phyloP scores from a whole-genome alignment of 2,329 filamentous ascomycete species.

The Phyllosticta citrichinensis region DNA sequence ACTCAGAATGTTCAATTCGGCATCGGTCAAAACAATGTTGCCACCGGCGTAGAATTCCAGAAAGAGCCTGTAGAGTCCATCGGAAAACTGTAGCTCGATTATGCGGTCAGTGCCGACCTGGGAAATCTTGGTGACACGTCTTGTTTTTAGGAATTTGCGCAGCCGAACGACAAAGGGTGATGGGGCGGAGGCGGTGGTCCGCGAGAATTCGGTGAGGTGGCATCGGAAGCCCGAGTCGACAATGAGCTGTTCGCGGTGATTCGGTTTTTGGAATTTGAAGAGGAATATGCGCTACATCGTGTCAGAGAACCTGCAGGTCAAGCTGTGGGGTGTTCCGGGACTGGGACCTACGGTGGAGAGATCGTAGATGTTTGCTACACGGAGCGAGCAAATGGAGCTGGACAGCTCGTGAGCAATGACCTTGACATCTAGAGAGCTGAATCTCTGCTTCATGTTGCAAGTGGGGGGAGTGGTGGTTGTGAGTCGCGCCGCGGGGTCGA shows the following conservation, averaged over 20 bases:
- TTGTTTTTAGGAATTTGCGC: constrained; percentile 79
- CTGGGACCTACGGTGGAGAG: constrained; percentile 57
- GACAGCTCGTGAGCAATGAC: constrained; percentile 93
- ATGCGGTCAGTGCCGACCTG: constrained; percentile 92
- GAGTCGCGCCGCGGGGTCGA: not conserved
- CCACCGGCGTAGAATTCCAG: constrained; percentile 95
- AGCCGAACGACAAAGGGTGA: constrained; percentile 77
- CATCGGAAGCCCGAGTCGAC: constrained; percentile 94
- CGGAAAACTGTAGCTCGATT: constrained; percentile 84
- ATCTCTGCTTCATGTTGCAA: constrained; percentile 61
- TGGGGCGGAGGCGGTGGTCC: constrained; percentile 73
- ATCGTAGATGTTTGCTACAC: constrained; percentile 91
- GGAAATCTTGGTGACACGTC: constrained; percentile 66
- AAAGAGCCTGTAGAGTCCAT: constrained; percentile 78
- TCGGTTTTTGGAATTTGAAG: constrained; percentile 86
- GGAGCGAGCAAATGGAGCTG: constrained; percentile 61
- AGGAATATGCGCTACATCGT: constrained; percentile 71
- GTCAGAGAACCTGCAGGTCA: constrained; percentile 9
- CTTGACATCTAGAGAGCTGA: constrained; percentile 64
- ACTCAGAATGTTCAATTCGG: constrained; percentile 69
- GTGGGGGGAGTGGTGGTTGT: not conserved
- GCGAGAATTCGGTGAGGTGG: constrained; percentile 83
- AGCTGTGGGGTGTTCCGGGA: not conserved
- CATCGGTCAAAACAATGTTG: constrained; percentile 87
- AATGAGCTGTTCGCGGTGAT: constrained; percentile 78